Percentiles rank a stretch among this genome's conserved stretches.
These are phyloP conservation scores for Hippophae rhamnoides DNA, from an alignment of 306 rosid species.

Conservation along the genomic window DNA sequence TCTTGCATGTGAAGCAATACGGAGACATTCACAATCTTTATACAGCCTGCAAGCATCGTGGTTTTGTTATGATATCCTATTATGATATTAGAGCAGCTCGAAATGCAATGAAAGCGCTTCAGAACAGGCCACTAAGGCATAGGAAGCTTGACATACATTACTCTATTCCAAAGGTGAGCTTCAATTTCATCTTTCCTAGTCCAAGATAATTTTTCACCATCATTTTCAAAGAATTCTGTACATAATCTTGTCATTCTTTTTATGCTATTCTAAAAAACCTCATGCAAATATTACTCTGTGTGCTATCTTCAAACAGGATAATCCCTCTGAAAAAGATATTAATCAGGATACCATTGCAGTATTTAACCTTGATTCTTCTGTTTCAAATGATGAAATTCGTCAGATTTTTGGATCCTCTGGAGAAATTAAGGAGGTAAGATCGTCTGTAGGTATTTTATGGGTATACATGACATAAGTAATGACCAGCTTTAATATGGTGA, in stretches of 20 bases:
- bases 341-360: conserved; percentile 39
- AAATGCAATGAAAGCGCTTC: conserved; percentile 34
- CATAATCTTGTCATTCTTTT: background rate
- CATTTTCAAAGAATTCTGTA: no score
- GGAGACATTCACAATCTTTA: conserved; percentile 34
- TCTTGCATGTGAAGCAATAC: conserved; percentile 27
- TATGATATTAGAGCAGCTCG: conserved; percentile 34
- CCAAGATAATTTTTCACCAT: background rate
- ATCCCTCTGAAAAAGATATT: conserved; percentile 38
- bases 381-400: conserved; percentile 29
- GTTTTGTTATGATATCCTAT: conserved; percentile 41
- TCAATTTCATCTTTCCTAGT: conserved; percentile 4
- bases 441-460: background rate
- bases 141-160: conserved; percentile 36
- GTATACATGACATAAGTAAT: conserved; percentile 1
- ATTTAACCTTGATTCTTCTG: conserved; percentile 35
- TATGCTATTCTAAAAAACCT: background rate
- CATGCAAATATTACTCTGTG: background rate
- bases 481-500: conserved; percentile 1
- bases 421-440: conserved; percentile 37
- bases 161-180: conserved; percentile 27
- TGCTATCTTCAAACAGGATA: conserved; percentile 20
- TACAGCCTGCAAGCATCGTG: conserved; percentile 42
- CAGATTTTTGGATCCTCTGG: conserved; percentile 35
- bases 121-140: conserved; percentile 30